These are phyloP conservation scores for Colletotrichum siamense DNA, from an alignment of 2,329 filamentous ascomycete genomes.

Conservation along the genomic window DNA sequence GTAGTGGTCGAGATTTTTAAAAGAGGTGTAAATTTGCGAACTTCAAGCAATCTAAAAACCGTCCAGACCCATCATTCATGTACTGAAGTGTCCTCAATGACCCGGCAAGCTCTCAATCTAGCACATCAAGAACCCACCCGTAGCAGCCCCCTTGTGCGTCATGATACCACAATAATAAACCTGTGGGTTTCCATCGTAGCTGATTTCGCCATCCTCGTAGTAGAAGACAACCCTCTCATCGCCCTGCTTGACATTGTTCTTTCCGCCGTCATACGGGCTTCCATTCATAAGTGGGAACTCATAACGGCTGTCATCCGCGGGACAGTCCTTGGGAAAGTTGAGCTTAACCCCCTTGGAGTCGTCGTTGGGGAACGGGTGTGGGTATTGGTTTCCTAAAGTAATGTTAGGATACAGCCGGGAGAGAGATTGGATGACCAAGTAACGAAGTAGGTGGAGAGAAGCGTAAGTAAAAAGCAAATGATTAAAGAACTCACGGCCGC, in stretches of 20 bases:
- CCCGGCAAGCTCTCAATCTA: background rate
- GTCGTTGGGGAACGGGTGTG: background rate
- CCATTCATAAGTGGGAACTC: background rate
- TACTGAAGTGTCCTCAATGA: background rate
- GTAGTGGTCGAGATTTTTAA: background rate
- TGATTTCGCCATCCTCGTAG: background rate
- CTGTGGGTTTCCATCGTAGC: background rate
- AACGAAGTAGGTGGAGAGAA: background rate
- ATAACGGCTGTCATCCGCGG: background rate
- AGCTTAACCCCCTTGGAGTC: background rate
- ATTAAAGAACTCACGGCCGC: background rate
- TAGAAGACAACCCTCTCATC: background rate
- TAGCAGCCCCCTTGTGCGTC: background rate
- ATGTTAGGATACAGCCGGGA: background rate
- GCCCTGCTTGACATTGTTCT: background rate
- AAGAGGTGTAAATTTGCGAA: background rate
- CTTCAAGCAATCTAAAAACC: background rate
- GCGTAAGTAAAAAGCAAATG: background rate
- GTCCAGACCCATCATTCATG: rapidly evolving
- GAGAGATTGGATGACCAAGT: background rate
- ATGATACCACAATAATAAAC: background rate
- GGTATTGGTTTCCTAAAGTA: background rate
- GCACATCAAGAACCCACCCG: background rate
- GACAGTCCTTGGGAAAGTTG: background rate
- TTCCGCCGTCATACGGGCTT: background rate